Base-by-base conservation (phyloP, 805 yeast species). In the Candida morakotiae region DNA sequence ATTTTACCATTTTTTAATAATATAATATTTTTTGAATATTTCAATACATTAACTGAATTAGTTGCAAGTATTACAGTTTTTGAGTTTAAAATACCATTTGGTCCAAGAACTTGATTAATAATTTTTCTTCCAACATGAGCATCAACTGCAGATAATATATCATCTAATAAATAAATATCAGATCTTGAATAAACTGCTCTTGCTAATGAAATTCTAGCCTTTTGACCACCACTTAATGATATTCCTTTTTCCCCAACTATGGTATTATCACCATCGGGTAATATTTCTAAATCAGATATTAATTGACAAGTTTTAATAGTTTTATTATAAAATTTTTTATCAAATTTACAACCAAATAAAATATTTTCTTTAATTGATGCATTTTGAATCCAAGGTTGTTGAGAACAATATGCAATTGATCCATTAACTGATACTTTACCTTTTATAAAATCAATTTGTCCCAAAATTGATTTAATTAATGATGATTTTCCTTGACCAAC, bases 241-340 rank as follows among this genome's bases (percentile, higher is more conserved):
- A 93, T 89, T 46, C 98, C 98, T 58, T 91, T 87, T 64, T 93
- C 98, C 44, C 98, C 98, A 40, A 93, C 98, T 49, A 85, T 78
- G 4, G 98, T 93, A 35, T 71, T 71, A 57, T 93, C 98, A 37
- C 96, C 96, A 52, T 87, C 85, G 1, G 95, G 87, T 42, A 93
- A 71, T 20, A 81, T 77, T 20, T 74, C 77, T 43, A 93, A 67
- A 64, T 93, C 98, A 20, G 79, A 79, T 9, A 71, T 61, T 48
- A 93, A 73, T 11, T 95, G 96, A 70, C 98, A 93, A 0, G 96
- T 96, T 35, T 79, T 77, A 16, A 93, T 62, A 0, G 95, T 91
- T 46, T 73, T 73, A 23, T 81, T 74, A 61, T 93, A 93, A 51
- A 89, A 89, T 2, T 71, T 83, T 9, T 83, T 74, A 51, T 93